Percentiles rank a stretch among this genome's conserved stretches.
phyloP scores from a whole-genome alignment of 208 protist genomes.

The Naegleria fowleri region DNA sequence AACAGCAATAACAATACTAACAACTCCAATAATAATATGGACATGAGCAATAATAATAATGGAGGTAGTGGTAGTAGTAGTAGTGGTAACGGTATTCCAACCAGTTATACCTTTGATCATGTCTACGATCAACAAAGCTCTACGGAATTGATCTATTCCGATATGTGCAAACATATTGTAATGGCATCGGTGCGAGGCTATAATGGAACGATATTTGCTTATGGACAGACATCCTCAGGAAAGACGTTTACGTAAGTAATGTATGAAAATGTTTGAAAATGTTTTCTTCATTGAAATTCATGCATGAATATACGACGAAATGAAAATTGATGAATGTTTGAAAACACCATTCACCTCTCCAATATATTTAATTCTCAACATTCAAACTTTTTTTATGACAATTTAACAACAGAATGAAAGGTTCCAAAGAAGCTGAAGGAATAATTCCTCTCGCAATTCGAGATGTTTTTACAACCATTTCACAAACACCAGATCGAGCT shows the following conservation, averaged over 20 bases:
- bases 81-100: not conserved
- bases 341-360: too few relatives aligned
- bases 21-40: too few relatives aligned
- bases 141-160: not conserved
- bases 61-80: not conserved
- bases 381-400: too few relatives aligned
- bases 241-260: conserved; percentile 53
- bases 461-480: conserved; percentile 30
- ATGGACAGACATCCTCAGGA: conserved; percentile 72
- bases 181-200: conserved; percentile 51
- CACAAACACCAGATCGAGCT: not conserved
- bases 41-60: not conserved
- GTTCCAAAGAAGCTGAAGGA: conserved; percentile 16
- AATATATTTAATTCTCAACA: too few relatives aligned
- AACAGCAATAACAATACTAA: too few relatives aligned
- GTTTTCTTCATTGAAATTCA: too few relatives aligned
- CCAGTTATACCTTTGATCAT: conserved; percentile 16
- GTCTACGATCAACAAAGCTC: not conserved
- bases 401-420: conserved; percentile 68
- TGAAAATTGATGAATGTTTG: too few relatives aligned
- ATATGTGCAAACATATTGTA: conserved; percentile 7
- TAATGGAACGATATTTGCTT: conserved; percentile 72
- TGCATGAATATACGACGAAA: too few relatives aligned
- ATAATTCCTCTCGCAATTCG: conserved; percentile 30
- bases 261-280: not conserved